A percentile compares a stretch with the other conserved stretches of the same genome.
phyloP scores from a whole-genome alignment of 2,329 filamentous ascomycete genomes.

The Pestalotiopsis sp. region DNA sequence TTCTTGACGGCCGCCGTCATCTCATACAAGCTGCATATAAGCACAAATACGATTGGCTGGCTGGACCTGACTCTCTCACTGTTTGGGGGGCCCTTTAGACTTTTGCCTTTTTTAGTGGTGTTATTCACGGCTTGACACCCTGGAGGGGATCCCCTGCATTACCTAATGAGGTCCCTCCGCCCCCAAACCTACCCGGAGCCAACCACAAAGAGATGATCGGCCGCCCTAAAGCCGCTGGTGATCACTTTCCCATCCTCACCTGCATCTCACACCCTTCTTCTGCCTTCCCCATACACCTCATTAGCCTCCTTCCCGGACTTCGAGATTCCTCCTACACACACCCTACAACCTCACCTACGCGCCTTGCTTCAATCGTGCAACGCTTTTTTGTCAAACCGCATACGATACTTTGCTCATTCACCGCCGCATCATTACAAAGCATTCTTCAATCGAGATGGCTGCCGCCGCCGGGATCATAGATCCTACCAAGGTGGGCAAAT shows the following conservation, averaged over 20 bases:
- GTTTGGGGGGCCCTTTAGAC: too few relatives aligned
- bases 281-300: neutral
- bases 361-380: neutral
- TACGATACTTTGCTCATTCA: neutral
- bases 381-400: neutral
- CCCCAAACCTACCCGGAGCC: neutral
- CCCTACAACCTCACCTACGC: neutral
- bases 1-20: too few relatives aligned
- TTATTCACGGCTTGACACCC: too few relatives aligned
- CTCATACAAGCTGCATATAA: too few relatives aligned
- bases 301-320: neutral
- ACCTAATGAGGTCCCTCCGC: neutral
- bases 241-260: conserved; percentile 1
- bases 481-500: conserved; percentile 63
- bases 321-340: neutral
- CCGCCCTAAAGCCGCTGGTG: neutral
- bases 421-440: neutral
- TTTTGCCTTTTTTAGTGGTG: too few relatives aligned
- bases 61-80: too few relatives aligned
- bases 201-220: conserved; percentile 16
- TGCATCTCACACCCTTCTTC: conserved; percentile 1
- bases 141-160: too few relatives aligned
- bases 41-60: too few relatives aligned
- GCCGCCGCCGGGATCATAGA: conserved; percentile 46
- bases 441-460: conserved; percentile 23